phyloP scores from a whole-genome alignment of 2,329 filamentous ascomycete genomes.

The Elsinoe fawcettii region DNA sequence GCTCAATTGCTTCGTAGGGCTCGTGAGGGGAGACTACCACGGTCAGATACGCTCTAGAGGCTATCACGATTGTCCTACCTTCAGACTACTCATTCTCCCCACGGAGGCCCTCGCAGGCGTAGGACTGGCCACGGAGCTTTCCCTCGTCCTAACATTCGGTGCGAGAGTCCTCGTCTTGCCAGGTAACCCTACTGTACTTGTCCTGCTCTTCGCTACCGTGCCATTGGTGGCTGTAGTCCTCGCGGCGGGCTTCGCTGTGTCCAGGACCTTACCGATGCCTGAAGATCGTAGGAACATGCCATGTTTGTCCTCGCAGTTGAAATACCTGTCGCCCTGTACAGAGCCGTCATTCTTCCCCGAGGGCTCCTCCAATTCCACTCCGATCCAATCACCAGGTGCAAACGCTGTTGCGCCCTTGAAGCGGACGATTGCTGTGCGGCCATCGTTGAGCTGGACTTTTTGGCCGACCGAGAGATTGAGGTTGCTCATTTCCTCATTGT shows the following conservation, averaged over 20 bases:
- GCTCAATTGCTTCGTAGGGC: constrained; percentile 65
- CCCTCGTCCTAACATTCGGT: constrained; percentile 21
- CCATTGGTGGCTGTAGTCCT: constrained; percentile 25
- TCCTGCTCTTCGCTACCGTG: constrained; percentile 32
- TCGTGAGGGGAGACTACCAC: constrained; percentile 65
- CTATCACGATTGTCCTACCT: constrained; percentile 38
- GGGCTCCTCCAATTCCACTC: constrained; percentile 74
- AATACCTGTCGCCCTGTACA: constrained; percentile 81
- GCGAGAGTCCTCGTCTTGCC: constrained; percentile 20
- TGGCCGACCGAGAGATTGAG: constrained; percentile 50
- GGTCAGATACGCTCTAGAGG: neutral
- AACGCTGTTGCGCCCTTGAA: constrained; percentile 77
- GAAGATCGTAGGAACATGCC: constrained; percentile 81
- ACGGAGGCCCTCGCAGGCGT: constrained; percentile 53
- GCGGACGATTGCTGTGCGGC: constrained; percentile 66
- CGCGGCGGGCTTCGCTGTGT: constrained; percentile 21
- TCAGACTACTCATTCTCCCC: constrained; percentile 40
- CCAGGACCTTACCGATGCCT: constrained; percentile 50
- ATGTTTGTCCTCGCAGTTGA: constrained; percentile 62
- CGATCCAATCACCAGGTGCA: constrained; percentile 76
- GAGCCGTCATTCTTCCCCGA: constrained; percentile 91
- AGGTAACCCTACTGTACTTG: constrained; percentile 32
- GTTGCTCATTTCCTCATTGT: constrained; percentile 24
- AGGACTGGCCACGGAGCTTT: constrained; percentile 55
- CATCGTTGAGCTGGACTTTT: constrained; percentile 70